Evolutionary conservation across 2,329 filamentous ascomycete species (phyloP).

Genomic region (Neurospora sp.): DNA sequence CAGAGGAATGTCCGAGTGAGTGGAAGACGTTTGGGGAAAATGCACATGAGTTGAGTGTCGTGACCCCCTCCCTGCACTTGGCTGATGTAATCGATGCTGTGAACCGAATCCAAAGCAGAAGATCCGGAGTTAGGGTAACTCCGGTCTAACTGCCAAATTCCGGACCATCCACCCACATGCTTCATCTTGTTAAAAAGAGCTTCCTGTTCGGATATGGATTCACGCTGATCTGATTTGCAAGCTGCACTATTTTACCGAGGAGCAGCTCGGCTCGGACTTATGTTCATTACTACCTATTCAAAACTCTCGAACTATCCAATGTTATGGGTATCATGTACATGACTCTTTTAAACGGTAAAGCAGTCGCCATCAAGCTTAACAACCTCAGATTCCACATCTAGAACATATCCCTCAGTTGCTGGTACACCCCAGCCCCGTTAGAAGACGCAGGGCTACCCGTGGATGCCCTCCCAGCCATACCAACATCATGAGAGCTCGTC

Average conservation of each 20-base stretch:
- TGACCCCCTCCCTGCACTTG: background rate
- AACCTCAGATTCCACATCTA: constrained; percentile 5
- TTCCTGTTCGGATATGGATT: background rate
- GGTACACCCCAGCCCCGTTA: constrained; percentile 15
- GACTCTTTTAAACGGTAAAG: background rate
- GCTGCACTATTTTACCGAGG: background rate
- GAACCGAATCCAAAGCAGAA: background rate
- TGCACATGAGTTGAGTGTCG: background rate
- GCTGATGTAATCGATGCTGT: background rate
- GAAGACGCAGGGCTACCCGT: background rate
- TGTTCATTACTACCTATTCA: background rate
- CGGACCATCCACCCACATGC: background rate
- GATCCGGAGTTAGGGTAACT: background rate
- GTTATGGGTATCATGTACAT: background rate
- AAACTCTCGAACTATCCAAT: background rate
- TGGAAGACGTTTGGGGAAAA: background rate
- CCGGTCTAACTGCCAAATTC: background rate
- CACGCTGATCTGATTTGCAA: background rate
- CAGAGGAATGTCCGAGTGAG: background rate
- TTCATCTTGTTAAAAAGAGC: background rate
- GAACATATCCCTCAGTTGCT: constrained; percentile 23
- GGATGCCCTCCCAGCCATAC: background rate
- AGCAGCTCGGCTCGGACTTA: background rate
- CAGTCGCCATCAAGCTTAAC: background rate
- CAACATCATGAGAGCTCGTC: background rate